Conservation (phyloP, 176 grass and related monocot species). For the Oryza meridionalis region DNA sequence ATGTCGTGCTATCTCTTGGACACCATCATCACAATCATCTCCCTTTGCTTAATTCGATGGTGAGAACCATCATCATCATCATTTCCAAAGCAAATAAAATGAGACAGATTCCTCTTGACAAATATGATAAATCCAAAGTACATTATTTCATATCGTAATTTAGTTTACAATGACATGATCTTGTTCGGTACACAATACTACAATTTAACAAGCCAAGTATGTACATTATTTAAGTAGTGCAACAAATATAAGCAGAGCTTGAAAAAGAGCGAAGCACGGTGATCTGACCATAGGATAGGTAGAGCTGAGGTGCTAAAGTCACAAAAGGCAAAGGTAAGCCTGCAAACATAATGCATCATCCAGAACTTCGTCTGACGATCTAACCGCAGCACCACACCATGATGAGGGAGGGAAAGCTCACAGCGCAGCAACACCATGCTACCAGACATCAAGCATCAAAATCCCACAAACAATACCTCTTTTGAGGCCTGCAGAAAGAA, state of each 20-base stretch:
- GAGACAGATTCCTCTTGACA: conserved; percentile 33
- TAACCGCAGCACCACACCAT: background rate
- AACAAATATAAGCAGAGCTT: background rate
- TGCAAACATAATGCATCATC: conserved; percentile 45
- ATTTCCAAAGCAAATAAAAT: conserved; percentile 36
- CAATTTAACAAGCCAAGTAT: conserved; percentile 21
- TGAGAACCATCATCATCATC: conserved; percentile 30
- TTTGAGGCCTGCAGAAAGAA: conserved; percentile 47
- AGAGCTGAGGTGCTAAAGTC: conserved; percentile 37
- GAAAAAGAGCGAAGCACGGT: conserved; percentile 6
- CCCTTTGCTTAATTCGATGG: conserved; percentile 18
- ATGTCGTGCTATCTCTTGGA: conserved; percentile 15
- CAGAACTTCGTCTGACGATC: conserved; percentile 40
- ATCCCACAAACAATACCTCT: conserved; percentile 40
- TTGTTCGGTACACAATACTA: conserved; percentile 19
- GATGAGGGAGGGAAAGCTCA: conserved; percentile 20
- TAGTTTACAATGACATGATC: conserved; percentile 18
- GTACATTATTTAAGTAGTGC: conserved; percentile 20
- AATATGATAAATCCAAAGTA: background rate
- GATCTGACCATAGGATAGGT: conserved; percentile 27
- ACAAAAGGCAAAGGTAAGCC: conserved; percentile 30
- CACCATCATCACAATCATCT: conserved; percentile 43
- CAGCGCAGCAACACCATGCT: conserved; percentile 26
- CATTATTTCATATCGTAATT: conserved; percentile 12
- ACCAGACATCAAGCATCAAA: conserved; percentile 46